phyloP scores from a whole-genome alignment of 164 flowering plant genomes.

The Aristolochia contorta region DNA sequence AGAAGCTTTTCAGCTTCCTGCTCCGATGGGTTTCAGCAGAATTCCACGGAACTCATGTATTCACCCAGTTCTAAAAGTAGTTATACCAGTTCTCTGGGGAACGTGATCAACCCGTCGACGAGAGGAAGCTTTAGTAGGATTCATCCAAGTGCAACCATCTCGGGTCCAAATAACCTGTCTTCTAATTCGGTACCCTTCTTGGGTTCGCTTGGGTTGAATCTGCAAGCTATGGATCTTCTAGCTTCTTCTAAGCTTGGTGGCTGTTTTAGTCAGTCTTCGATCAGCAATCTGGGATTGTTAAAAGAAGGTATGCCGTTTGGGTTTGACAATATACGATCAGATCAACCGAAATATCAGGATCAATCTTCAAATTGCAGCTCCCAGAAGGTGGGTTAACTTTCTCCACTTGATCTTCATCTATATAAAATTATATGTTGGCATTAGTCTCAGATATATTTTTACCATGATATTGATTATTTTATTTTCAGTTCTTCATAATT shows the following conservation, averaged over 20 bases:
- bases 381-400: conserved; percentile 26
- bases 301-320: conserved; percentile 23
- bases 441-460: not conserved
- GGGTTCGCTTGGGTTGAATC: conserved; percentile 36
- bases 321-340: conserved; percentile 29
- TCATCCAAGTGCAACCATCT: conserved; percentile 50
- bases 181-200: conserved; percentile 13
- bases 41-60: conserved; percentile 7
- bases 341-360: conserved; percentile 21
- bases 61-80: conserved; percentile 15
- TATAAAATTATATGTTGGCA: not conserved
- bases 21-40: conserved; percentile 19
- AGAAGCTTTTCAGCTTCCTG: conserved; percentile 26
- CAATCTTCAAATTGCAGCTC: conserved; percentile 21
- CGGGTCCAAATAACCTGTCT: conserved; percentile 22
- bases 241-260: conserved; percentile 32
- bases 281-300: conserved; percentile 17
- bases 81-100: conserved; percentile 11
- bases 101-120: conserved; percentile 8
- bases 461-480: not conserved
- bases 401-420: not conserved
- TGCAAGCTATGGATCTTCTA: conserved; percentile 51
- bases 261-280: conserved; percentile 17
- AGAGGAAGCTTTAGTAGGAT: conserved; percentile 43
- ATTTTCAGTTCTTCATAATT: not conserved